Conservation (phyloP, 1,139 yeast genomes). For the Wickerhamomyces sp. region DNA sequence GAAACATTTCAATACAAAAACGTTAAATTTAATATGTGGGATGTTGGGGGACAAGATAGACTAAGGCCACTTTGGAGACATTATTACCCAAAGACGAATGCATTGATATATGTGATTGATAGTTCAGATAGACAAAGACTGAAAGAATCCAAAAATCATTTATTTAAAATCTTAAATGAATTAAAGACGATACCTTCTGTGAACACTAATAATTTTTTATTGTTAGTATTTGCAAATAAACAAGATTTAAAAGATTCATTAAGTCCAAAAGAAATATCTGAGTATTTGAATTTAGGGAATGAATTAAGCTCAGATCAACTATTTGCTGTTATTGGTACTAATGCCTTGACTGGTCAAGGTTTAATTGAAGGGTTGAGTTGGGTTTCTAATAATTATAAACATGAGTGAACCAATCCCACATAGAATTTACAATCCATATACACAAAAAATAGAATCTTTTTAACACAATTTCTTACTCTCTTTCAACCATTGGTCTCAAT, state of each 20-base stretch:
- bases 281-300: conserved; percentile 47
- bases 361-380: conserved; percentile 70
- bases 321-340: conserved; percentile 75
- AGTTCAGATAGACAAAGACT: conserved; percentile 68
- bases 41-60: conserved; percentile 93
- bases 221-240: conserved; percentile 86
- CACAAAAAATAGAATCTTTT: not conserved
- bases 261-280: conserved; percentile 63
- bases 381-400: conserved; percentile 59
- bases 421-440: too few species aligned
- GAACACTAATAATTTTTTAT: conserved; percentile 57
- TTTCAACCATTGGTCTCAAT: not conserved
- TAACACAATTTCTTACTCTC: not conserved
- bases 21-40: conserved; percentile 92
- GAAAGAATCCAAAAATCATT: conserved; percentile 73
- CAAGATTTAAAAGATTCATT: conserved; percentile 69
- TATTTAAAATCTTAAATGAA: conserved; percentile 60
- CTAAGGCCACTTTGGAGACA: conserved; percentile 93
- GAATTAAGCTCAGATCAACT: conserved; percentile 51
- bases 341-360: conserved; percentile 73
- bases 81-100: conserved; percentile 90
- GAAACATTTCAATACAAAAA: conserved; percentile 88
- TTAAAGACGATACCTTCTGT: conserved; percentile 57
- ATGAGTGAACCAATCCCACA: not conserved
- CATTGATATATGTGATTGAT: conserved; percentile 89